phyloP scores from a whole-genome alignment of 2,329 filamentous ascomycete species.

The Epichloe amarillans region DNA sequence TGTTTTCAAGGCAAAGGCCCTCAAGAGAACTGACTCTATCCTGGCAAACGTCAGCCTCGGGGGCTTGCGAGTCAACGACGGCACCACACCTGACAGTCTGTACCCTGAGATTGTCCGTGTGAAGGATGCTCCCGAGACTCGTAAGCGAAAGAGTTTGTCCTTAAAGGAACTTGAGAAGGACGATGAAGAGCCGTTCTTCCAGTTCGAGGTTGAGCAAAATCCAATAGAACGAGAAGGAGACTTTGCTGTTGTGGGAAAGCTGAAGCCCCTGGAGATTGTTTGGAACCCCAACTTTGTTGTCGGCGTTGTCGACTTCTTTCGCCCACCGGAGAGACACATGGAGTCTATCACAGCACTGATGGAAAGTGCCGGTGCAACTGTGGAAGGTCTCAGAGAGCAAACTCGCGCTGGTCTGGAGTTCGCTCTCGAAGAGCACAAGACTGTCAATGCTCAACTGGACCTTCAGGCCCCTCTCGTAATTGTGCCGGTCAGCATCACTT shows the following conservation, averaged over 20 bases:
- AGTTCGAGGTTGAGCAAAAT: slow-evolving; percentile 86
- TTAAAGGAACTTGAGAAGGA: slow-evolving; percentile 39
- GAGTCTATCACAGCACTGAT: slow-evolving; percentile 93
- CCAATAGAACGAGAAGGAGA: slow-evolving; percentile 88
- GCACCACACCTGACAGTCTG: slow-evolving; percentile 78
- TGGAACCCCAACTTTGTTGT: slow-evolving; percentile 94
- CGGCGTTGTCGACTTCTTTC: slow-evolving; percentile 88
- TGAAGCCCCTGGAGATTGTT: slow-evolving; percentile 92
- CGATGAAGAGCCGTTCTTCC: slow-evolving; percentile 69
- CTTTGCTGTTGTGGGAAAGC: slow-evolving; percentile 74
- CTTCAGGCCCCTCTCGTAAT: slow-evolving; percentile 94
- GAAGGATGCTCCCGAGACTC: slow-evolving; percentile 60
- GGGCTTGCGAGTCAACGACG: slow-evolving; percentile 92
- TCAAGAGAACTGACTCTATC: slow-evolving; percentile 84
- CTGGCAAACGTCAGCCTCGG: slow-evolving; percentile 81
- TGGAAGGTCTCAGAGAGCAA: slow-evolving; percentile 88
- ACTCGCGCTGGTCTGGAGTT: slow-evolving; percentile 93
- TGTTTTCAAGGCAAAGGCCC: slow-evolving; percentile 77
- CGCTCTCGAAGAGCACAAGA: slow-evolving; percentile 94
- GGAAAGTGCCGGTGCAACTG: slow-evolving; percentile 89
- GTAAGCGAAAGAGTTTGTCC: slow-evolving; percentile 34
- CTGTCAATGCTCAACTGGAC: slow-evolving; percentile 89
- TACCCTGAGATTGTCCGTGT: slow-evolving; percentile 93
- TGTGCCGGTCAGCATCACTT: slow-evolving; percentile 82
- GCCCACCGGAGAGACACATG: slow-evolving; percentile 93